A percentile compares a stretch with the other conserved stretches of the same genome.
These are phyloP conservation scores for Termitomyces sp. DNA, from an alignment of 768 basidiomycete genomes.

Conservation along the genomic window DNA sequence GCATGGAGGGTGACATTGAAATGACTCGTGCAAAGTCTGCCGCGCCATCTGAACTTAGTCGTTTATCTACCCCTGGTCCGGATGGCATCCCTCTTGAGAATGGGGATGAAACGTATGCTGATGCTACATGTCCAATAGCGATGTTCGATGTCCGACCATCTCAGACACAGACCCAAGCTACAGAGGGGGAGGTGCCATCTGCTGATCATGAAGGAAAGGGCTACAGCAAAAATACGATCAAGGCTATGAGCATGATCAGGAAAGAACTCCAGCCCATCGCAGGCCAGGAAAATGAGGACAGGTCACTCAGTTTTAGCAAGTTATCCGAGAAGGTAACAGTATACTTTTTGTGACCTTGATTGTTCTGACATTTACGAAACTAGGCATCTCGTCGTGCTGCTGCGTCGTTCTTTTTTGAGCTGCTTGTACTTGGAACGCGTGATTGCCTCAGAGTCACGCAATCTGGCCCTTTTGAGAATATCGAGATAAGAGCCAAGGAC, in stretches of 20 bases:
- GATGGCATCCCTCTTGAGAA: conserved; percentile 49
- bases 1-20: conserved; percentile 30
- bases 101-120: conserved; percentile 61
- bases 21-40: conserved; percentile 40
- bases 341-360: not conserved
- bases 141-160: conserved; percentile 63
- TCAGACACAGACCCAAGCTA: conserved; percentile 41
- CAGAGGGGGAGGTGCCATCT: conserved; percentile 33
- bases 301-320: conserved; percentile 69
- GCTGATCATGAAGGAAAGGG: conserved; percentile 56
- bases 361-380: conserved; percentile 1
- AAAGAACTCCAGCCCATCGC: conserved; percentile 57
- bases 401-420: conserved; percentile 95
- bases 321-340: conserved; percentile 66
- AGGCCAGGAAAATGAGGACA: conserved; percentile 44
- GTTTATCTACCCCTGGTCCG: conserved; percentile 60
- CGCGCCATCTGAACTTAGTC: conserved; percentile 51
- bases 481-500: conserved; percentile 74
- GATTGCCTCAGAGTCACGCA: conserved; percentile 87
- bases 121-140: conserved; percentile 72
- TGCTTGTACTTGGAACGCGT: conserved; percentile 89
- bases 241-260: conserved; percentile 72
- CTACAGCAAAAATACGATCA: conserved; percentile 86
- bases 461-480: conserved; percentile 72
- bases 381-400: conserved; percentile 90